Percentiles rank a stretch among this genome's conserved stretches.
Conservation (phyloP, 192 early-diverging fungal species). For the Gonapodya prolifera region DNA sequence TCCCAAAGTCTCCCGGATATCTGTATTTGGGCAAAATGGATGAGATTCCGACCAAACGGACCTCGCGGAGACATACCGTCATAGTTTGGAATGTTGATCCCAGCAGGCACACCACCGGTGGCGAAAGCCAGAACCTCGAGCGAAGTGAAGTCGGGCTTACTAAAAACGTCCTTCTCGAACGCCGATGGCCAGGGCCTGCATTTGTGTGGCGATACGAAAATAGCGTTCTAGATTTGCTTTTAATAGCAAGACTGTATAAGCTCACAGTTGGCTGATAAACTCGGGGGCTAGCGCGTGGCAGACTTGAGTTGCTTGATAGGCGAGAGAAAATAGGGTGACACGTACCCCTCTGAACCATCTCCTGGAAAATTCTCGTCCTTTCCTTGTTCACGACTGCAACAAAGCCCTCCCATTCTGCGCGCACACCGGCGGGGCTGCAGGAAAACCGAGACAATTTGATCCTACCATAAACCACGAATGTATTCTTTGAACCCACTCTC, state of each 20-base stretch:
- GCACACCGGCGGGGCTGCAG: slow-evolving; percentile 31
- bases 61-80: slow-evolving; percentile 10
- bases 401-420: slow-evolving; percentile 55
- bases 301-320: not conserved
- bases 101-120: slow-evolving; percentile 30
- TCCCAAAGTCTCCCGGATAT: slow-evolving; percentile 26
- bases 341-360: slow-evolving; percentile 35
- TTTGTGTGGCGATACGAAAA: not conserved
- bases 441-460: not conserved
- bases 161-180: slow-evolving; percentile 29
- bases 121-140: slow-evolving; percentile 45
- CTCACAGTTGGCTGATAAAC: not conserved
- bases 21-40: not conserved
- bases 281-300: not conserved
- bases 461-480: not conserved
- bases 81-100: slow-evolving; percentile 36
- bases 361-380: slow-evolving; percentile 39
- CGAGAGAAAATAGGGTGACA: slow-evolving; percentile 7
- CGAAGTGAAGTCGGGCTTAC: slow-evolving; percentile 39
- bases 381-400: slow-evolving; percentile 50
- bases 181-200: slow-evolving; percentile 29
- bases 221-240: not conserved
- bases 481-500: slow-evolving; percentile 13
- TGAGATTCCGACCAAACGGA: not conserved
- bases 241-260: not conserved